These are phyloP conservation scores for Crinitomyces ghanaensis DNA, from an alignment of 805 yeast genomes.

Conservation along the genomic window DNA sequence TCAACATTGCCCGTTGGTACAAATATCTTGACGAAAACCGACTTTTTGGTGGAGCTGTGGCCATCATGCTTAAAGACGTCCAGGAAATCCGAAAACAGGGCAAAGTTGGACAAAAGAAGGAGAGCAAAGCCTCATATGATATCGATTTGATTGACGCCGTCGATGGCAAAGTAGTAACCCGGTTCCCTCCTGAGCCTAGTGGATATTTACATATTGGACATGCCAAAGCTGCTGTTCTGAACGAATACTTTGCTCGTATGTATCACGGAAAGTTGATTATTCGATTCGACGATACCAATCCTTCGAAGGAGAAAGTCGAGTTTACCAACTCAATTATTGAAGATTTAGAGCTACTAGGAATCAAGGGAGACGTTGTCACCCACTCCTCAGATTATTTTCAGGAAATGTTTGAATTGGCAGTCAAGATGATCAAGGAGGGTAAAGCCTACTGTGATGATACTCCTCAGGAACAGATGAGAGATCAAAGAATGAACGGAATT, in stretches of 20 bases:
- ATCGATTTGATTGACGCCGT: slow-evolving; percentile 86
- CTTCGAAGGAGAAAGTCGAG: slow-evolving; percentile 91
- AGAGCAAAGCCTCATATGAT: slow-evolving; percentile 92
- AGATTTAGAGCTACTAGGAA: slow-evolving; percentile 82
- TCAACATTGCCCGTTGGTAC: slow-evolving; percentile 92
- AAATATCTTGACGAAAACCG: slow-evolving; percentile 53
- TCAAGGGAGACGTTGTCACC: slow-evolving; percentile 80
- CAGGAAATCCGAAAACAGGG: slow-evolving; percentile 63
- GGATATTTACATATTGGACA: slow-evolving; percentile 99
- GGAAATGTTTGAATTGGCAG: slow-evolving; percentile 76
- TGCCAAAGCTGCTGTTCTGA: slow-evolving; percentile 94
- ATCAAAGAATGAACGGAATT: slow-evolving; percentile 96
- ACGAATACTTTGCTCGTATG: slow-evolving; percentile 90
- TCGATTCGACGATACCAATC: slow-evolving; percentile 97
- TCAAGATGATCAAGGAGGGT: slow-evolving; percentile 85
- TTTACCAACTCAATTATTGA: slow-evolving; percentile 89
- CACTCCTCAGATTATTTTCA: slow-evolving; percentile 92
- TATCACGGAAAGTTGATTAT: slow-evolving; percentile 94
- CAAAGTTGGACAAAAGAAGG: slow-evolving; percentile 61
- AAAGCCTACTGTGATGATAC: slow-evolving; percentile 98
- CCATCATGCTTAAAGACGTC: slow-evolving; percentile 52
- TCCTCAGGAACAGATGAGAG: slow-evolving; percentile 89
- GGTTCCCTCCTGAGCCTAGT: slow-evolving; percentile 99
- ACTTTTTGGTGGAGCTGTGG: slow-evolving; percentile 58
- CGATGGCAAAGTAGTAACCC: slow-evolving; percentile 91